A percentile compares a stretch with the other conserved stretches of the same genome.
Conservation (phyloP, 345 rosid species). For the Laguncularia racemosa region DNA sequence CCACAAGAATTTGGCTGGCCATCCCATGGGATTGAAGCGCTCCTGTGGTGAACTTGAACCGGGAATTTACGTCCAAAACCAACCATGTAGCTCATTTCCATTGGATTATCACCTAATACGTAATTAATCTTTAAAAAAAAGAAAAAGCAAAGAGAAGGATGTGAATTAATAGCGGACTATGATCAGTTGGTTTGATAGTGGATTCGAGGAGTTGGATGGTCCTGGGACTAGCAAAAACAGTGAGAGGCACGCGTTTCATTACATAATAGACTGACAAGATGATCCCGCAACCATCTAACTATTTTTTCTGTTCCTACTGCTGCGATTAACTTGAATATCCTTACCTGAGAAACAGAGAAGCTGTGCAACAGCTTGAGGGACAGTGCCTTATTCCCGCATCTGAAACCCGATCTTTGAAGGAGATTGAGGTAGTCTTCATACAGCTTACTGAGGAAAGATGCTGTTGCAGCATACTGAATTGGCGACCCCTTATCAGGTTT, state of each 20-base stretch:
- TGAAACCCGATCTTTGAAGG: constrained; percentile 24
- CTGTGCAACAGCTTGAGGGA: constrained; percentile 27
- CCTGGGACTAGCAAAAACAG: too few species aligned
- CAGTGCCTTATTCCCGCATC: constrained; percentile 22
- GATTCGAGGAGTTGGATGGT: too few species aligned
- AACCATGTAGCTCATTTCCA: constrained; percentile 52
- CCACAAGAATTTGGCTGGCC: constrained; percentile 25
- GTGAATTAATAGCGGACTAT: neutral
- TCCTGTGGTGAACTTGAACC: constrained; percentile 43
- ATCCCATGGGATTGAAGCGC: constrained; percentile 45
- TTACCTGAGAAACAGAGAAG: constrained; percentile 47
- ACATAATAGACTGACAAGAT: too few species aligned
- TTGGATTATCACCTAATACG: constrained; percentile 51
- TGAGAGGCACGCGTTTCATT: too few species aligned
- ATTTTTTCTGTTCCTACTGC: too few species aligned
- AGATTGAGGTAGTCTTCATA: constrained; percentile 51
- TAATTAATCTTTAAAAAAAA: constrained; percentile 38
- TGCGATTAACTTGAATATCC: neutral
- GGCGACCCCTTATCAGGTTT: constrained; percentile 25
- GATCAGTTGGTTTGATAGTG: too few species aligned
- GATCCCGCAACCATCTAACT: too few species aligned
- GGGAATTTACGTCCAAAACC: constrained; percentile 49
- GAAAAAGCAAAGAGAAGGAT: neutral
- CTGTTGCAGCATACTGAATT: constrained; percentile 47
- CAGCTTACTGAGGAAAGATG: constrained; percentile 50